Conservation (phyloP, 257 asterid species). For the Petrea volubilis region DNA sequence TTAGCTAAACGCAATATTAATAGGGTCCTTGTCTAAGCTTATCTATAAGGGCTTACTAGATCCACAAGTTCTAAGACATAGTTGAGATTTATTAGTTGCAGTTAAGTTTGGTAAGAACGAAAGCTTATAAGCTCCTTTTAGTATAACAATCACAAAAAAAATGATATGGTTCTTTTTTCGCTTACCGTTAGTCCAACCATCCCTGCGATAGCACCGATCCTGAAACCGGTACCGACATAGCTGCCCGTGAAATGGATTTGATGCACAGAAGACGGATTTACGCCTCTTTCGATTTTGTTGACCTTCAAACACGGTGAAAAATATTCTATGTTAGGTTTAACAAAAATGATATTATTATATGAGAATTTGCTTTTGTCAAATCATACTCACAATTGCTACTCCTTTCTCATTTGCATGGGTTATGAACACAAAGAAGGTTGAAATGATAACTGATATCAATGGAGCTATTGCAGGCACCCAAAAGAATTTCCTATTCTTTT, state of each 20-base stretch:
- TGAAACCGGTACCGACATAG: slow-evolving; percentile 57
- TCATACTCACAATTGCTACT: slow-evolving; percentile 58
- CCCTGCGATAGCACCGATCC: slow-evolving; percentile 61
- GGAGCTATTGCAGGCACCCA: slow-evolving; percentile 90
- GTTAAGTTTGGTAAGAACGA: too few species aligned
- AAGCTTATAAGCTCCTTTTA: too few species aligned
- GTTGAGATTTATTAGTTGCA: too few species aligned
- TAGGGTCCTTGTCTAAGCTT: too few species aligned
- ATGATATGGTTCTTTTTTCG: background rate
- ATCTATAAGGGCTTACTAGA: too few species aligned
- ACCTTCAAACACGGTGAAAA: slow-evolving; percentile 35
- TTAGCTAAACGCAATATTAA: background rate
- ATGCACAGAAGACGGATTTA: slow-evolving; percentile 59
- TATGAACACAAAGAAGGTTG: slow-evolving; percentile 62
- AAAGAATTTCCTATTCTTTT: slow-evolving; percentile 54
- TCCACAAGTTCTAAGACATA: too few species aligned
- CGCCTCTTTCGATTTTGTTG: slow-evolving; percentile 46
- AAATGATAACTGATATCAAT: slow-evolving; percentile 58
- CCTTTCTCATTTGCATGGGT: slow-evolving; percentile 71
- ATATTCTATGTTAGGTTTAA: background rate
- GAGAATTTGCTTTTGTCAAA: background rate
- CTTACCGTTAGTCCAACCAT: slow-evolving; percentile 65
- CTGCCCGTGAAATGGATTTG: slow-evolving; percentile 56
- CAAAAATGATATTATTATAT: background rate
- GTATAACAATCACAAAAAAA: too few species aligned